Evolutionary conservation across 2,329 filamentous ascomycete species (phyloP).

Genomic region (Gaeumannomyces tritici): DNA sequence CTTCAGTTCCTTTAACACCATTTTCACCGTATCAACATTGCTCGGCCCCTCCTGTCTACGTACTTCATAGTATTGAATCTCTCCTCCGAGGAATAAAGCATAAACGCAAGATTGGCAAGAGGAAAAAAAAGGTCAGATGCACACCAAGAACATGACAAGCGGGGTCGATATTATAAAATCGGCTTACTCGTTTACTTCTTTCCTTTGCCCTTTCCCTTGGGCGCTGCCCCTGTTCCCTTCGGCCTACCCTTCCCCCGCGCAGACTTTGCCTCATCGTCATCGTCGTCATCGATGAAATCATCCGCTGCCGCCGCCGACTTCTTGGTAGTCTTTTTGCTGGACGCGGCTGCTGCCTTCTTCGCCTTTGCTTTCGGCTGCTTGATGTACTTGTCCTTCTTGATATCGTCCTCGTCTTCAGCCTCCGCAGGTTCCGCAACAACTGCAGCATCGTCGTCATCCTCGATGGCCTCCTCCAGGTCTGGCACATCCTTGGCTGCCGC

Average conservation of each 20-base stretch:
- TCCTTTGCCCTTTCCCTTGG: constrained; percentile 33
- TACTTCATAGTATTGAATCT: too few relatives aligned
- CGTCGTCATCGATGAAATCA: constrained; percentile 29
- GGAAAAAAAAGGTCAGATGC: not conserved
- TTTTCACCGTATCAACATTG: too few relatives aligned
- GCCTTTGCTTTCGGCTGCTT: constrained; percentile 74
- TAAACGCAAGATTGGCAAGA: not conserved
- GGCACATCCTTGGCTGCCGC: constrained; percentile 66
- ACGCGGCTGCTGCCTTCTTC: constrained; percentile 38
- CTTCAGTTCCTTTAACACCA: too few relatives aligned
- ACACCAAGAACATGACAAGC: not conserved
- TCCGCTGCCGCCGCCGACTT: constrained; percentile 29
- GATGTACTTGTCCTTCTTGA: constrained; percentile 94
- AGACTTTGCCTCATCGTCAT: constrained; percentile 36
- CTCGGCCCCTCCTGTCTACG: too few relatives aligned
- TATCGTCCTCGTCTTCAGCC: constrained; percentile 64
- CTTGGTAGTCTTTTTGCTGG: not conserved
- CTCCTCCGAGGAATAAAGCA: too few relatives aligned
- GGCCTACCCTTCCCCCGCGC: constrained; percentile 34
- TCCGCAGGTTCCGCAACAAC: constrained; percentile 47
- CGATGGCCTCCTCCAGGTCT: constrained; percentile 91
- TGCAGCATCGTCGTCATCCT: constrained; percentile 81
- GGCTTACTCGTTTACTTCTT: constrained; percentile 24
- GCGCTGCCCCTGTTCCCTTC: constrained; percentile 19
- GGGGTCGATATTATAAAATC: not conserved